A percentile compares a stretch with the other conserved stretches of the same genome.
These are phyloP conservation scores for Agaricus bisporus DNA, from an alignment of 768 basidiomycete species.

Conservation along the genomic window DNA sequence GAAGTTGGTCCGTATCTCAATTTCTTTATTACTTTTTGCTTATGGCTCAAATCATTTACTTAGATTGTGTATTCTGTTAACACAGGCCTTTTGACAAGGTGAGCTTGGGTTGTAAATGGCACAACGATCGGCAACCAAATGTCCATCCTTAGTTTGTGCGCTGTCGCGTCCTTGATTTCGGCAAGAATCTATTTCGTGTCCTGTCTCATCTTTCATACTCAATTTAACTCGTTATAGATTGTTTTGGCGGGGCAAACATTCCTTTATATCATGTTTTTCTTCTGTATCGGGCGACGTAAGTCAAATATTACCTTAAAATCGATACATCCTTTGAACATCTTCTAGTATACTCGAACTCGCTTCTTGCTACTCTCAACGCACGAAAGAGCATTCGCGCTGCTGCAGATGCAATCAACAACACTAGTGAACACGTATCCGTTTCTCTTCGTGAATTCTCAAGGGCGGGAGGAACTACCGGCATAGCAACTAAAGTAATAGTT, in stretches of 20 bases:
- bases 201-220: not conserved
- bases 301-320: constrained; percentile 11
- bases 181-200: constrained; percentile 21
- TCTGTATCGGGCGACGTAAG: constrained; percentile 53
- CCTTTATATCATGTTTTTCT: constrained; percentile 56
- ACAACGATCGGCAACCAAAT: not conserved
- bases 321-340: not conserved
- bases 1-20: constrained; percentile 26
- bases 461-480: constrained; percentile 10
- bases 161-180: constrained; percentile 47
- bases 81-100: constrained; percentile 34
- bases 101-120: constrained; percentile 10
- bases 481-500: not conserved
- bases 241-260: constrained; percentile 39
- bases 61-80: constrained; percentile 43
- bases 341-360: constrained; percentile 53
- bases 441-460: constrained; percentile 35
- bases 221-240: constrained; percentile 29
- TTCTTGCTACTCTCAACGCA: constrained; percentile 56
- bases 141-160: constrained; percentile 35
- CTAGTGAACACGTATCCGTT: constrained; percentile 33
- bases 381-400: constrained; percentile 40
- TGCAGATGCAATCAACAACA: constrained; percentile 31
- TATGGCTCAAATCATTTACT: not conserved
- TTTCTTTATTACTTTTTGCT: not conserved